Evolutionary conservation across 2,329 filamentous ascomycete species (phyloP), one percentile per base, ranked within the genome.

Genomic region (Achaetomium macrosporum): DNA sequence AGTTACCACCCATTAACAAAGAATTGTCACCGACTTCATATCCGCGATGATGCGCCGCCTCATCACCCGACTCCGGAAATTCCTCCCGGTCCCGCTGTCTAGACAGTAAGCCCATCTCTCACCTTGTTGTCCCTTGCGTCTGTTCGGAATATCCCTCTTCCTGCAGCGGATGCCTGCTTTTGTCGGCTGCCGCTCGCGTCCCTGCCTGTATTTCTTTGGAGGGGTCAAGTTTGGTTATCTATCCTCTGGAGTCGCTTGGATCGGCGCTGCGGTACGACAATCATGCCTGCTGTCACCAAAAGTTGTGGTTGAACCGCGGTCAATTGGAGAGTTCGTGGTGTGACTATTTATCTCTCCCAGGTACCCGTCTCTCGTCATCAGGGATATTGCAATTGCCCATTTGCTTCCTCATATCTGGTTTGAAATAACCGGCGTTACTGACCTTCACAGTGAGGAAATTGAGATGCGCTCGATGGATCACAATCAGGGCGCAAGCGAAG

Each of bases 401-500:
- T 35, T 9, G 5, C 33, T 35, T 11, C 10, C 11, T 35, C 33
- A 12, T 15, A 35, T 12, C 33, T 15, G 5, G 10, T 35, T 35
- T 35, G 15, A n/a, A 47, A 51, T 44, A 39, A 11, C 16, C 6
- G 16, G 16, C 12, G 2, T n/a, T 30, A 41, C 43, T 54, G 15
- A 56, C 45, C 17, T 6, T 30, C 35, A 8, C 44, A 58, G 56
- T 9, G 53, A 51, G 13, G 53, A 51, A 13, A 53, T 54, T 15
- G 56, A 58, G 49, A 58, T 58, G 56, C 36, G n/a, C 11, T n/a
- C 46, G 30, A 45, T 13, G 41, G 11, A 36, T 41, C 1, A 25
- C 17, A 35, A 8, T 19, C 29, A 10, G 5, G 29, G 2, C 25
- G 19, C 36, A 12, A 30, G 11, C 11, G 35, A 42, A 19, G 12